Conservation (phyloP, 2,329 filamentous ascomycete species). For the Xenoacremonium recifei region DNA sequence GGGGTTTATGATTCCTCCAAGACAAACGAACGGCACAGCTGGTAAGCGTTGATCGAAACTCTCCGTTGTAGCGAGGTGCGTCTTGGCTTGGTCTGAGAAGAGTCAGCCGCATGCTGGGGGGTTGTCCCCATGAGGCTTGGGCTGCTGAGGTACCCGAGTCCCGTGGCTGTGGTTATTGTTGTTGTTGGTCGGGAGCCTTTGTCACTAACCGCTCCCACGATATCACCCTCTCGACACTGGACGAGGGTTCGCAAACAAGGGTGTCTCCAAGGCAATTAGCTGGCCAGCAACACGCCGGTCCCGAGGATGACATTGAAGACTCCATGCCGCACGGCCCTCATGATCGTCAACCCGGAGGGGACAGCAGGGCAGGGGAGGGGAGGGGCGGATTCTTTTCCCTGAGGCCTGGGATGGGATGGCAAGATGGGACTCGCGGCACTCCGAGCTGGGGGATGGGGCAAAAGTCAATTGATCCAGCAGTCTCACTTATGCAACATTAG, state of each 20-base stretch:
- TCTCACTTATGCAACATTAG: conserved; percentile 19
- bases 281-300: not conserved
- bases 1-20: conserved; percentile 13
- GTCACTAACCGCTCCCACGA: too few relatives aligned
- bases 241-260: conserved; percentile 28
- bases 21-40: conserved; percentile 13
- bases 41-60: not conserved
- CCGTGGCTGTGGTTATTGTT: too few relatives aligned
- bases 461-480: conserved; percentile 3
- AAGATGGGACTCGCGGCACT: not conserved
- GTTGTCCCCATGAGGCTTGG: too few relatives aligned
- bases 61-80: too few relatives aligned
- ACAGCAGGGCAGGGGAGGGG: not conserved
- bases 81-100: too few relatives aligned
- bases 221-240: too few relatives aligned
- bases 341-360: not conserved
- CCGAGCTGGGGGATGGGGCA: not conserved
- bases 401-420: too few relatives aligned
- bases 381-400: too few relatives aligned
- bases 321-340: conserved; percentile 1
- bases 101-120: too few relatives aligned
- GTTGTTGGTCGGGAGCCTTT: too few relatives aligned
- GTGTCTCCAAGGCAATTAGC: conserved; percentile 1
- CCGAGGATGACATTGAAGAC: not conserved
- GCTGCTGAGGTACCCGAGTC: too few relatives aligned